phyloP scores from a whole-genome alignment of 2,329 filamentous ascomycete genomes.

The Kalmusia sp. region DNA sequence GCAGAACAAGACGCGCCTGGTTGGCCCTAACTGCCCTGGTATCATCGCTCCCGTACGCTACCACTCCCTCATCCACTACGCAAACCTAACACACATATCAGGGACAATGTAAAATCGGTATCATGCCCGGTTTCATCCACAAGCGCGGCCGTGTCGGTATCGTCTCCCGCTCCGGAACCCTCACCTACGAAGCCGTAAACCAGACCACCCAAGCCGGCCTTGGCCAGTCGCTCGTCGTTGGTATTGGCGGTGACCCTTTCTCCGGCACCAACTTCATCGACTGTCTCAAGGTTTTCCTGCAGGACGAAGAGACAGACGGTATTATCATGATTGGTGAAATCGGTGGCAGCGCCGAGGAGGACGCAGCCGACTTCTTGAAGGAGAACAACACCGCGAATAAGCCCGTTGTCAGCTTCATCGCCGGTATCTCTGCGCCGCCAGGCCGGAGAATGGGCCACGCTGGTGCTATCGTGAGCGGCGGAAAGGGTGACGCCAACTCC shows the following conservation, averaged over 20 bases:
- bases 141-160: constrained; percentile 99
- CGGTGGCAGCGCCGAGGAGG: constrained; percentile 95
- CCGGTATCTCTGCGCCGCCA: constrained; percentile 95
- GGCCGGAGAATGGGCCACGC: constrained; percentile 98
- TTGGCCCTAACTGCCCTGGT: constrained; percentile 97
- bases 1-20: constrained; percentile 94
- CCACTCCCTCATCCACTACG: neutral
- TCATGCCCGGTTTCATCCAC: constrained; percentile 99
- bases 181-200: constrained; percentile 99
- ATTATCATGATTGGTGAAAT: constrained; percentile 99
- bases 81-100: constrained; percentile 38
- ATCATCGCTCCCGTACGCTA: constrained; percentile 78
- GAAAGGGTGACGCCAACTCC: constrained; percentile 96
- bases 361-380: constrained; percentile 95
- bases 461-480: constrained; percentile 95
- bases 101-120: constrained; percentile 99
- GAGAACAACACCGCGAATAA: constrained; percentile 91
- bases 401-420: constrained; percentile 97
- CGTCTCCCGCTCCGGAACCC: constrained; percentile 95
- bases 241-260: constrained; percentile 98
- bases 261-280: constrained; percentile 99
- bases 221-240: constrained; percentile 96
- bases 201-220: constrained; percentile 97
- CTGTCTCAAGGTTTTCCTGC: constrained; percentile 95
- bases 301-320: constrained; percentile 95